Base-by-base conservation (phyloP, 192 early-diverging fungal genomes). In the Gigaspora rosea region DNA sequence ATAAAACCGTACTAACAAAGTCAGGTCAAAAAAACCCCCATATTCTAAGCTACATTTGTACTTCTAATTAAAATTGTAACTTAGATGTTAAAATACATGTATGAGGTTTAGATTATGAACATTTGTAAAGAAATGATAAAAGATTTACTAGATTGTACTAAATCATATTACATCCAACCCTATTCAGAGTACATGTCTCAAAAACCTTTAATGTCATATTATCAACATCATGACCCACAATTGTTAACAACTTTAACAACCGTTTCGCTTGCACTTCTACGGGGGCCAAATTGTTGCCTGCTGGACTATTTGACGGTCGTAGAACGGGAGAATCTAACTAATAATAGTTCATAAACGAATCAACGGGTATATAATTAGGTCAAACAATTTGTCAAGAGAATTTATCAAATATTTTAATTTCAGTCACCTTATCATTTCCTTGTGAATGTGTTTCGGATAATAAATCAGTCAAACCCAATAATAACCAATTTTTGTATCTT, bases 211-310 rank as follows among this genome's bases (percentile, higher is more conserved):
- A 61, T 3, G 50, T 63, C 15, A 87, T 72, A 57, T 66, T 72
- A 48, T 85, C 83, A 22, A 88, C 68, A 72, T 87, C 85, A 67
- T 78, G 71, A 5, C 78, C 79, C 18, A 87, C 48, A 71, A 84
- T 79, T 8, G 82, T 73, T 0, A 87, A 73, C 18, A 81, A 80
- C n/a, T 78, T 78, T n/a, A 88, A 64, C 58, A 79, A 63, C 46
- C 56, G 75, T 20, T 81, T 78, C 20, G 81, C 83, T 11, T 72
- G 46, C 3, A 73, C 56, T 13, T 61, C 49, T 51, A 61, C 54
- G 27, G 70, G 58, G 8, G 68, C 36, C 4, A 75, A 67, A 41
- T 59, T 76, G 46, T 71, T 3, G 2, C 61, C n/a, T 74, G 67
- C 56, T 56, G 77, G 46, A 36, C 10, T 62, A 12, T 73, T 62